A percentile compares a stretch with the other conserved stretches of the same genome.
Conservation (phyloP, 306 rosid species). For the Quercus agrifolia region DNA sequence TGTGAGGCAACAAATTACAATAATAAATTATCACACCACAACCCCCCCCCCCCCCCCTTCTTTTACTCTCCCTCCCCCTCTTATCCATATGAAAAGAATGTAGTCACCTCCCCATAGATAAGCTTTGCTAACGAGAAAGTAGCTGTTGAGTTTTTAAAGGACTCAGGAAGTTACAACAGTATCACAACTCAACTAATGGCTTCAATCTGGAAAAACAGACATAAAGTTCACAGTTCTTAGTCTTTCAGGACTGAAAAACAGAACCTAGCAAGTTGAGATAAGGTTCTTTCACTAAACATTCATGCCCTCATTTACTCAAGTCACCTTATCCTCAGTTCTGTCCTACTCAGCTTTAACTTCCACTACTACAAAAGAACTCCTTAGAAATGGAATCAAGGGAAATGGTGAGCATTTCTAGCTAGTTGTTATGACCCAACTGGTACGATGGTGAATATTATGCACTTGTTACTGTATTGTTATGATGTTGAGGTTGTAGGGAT, state of each 20-base stretch:
- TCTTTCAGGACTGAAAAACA: background rate
- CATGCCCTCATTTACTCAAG: background rate
- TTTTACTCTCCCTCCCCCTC: no score
- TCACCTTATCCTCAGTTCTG: background rate
- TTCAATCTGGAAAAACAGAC: background rate
- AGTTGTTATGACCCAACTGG: background rate
- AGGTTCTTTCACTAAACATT: background rate
- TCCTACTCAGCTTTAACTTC: background rate
- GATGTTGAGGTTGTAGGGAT: background rate
- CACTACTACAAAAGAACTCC: background rate
- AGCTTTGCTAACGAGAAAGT: background rate
- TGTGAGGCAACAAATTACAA: background rate
- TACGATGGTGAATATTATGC: background rate
- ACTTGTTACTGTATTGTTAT: background rate
- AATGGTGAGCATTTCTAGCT: background rate
- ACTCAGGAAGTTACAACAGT: background rate
- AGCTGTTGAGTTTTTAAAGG: background rate
- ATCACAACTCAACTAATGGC: background rate
- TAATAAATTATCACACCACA: no score
- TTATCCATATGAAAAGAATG: no score
- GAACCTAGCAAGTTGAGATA: background rate
- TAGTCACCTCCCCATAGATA: no score
- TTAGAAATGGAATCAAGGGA: background rate
- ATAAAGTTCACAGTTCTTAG: background rate
- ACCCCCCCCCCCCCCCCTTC: no score